phyloP scores from a whole-genome alignment of 2,329 filamentous ascomycete genomes.

The Colletotrichum graminicola region DNA sequence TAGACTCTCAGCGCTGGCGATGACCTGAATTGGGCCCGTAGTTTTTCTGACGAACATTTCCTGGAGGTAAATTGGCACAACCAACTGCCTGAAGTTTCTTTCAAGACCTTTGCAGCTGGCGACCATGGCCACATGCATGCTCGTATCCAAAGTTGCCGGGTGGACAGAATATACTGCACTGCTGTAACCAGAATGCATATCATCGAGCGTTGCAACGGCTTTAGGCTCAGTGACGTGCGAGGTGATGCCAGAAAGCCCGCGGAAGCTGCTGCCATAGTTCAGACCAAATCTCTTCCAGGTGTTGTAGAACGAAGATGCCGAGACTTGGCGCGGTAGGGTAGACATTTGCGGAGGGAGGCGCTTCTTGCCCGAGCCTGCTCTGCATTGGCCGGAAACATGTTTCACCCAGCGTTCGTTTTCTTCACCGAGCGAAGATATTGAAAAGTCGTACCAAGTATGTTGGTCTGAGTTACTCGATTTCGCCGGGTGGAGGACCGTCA shows the following conservation, averaged over 20 bases:
- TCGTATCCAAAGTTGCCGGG: constrained; percentile 53
- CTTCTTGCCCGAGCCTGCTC: background rate
- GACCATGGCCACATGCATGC: constrained; percentile 49
- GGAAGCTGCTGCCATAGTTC: constrained; percentile 46
- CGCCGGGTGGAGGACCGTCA: constrained; percentile 48
- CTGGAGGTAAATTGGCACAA: constrained; percentile 20
- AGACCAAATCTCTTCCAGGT: constrained; percentile 48
- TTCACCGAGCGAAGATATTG: constrained; percentile 47
- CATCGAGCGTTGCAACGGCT: constrained; percentile 21
- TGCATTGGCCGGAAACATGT: constrained; percentile 25
- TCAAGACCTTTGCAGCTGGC: constrained; percentile 36
- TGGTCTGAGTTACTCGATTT: constrained; percentile 46
- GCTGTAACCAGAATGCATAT: background rate
- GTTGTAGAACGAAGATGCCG: constrained; percentile 46
- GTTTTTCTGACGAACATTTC: constrained; percentile 27
- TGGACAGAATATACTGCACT: constrained; percentile 50
- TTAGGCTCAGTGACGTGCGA: constrained; percentile 12
- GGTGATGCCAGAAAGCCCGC: constrained; percentile 42
- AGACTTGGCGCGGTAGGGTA: constrained; percentile 43
- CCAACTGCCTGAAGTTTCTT: constrained; percentile 13
- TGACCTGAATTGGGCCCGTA: background rate
- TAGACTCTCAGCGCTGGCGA: background rate
- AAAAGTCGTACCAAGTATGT: constrained; percentile 50
- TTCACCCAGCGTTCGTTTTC: constrained; percentile 29
- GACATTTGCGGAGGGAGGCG: background rate